Conservation (phyloP, 306 rosid genomes). For the Glycyrrhiza uralensis region DNA sequence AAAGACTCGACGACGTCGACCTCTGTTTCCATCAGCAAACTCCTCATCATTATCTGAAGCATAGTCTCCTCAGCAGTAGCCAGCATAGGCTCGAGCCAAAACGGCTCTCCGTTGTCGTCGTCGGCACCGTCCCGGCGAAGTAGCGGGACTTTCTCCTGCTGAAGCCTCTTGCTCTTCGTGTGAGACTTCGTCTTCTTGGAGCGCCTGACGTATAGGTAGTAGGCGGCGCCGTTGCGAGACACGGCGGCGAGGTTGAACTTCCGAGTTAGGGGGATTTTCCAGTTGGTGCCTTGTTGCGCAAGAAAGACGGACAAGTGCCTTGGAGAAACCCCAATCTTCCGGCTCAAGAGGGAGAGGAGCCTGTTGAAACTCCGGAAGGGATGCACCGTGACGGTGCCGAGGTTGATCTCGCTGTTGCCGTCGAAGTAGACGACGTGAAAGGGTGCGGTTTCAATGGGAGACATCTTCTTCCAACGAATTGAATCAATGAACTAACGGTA, state of each 20-base stretch:
- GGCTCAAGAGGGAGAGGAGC: conserved; percentile 38
- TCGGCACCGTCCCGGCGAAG: neutral
- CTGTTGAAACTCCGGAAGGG: conserved; percentile 42
- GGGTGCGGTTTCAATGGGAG: conserved; percentile 19
- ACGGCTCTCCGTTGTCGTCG: neutral
- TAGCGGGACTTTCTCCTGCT: conserved; percentile 2
- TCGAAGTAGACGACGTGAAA: conserved; percentile 52
- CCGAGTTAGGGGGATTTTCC: conserved; percentile 47
- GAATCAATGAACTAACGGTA: neutral
- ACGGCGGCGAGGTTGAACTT: conserved; percentile 50
- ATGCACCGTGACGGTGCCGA: conserved; percentile 43
- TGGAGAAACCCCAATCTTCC: conserved; percentile 54
- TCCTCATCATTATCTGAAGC: too few species aligned
- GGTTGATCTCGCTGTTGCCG: conserved; percentile 44
- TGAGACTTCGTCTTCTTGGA: conserved; percentile 33
- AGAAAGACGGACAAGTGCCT: conserved; percentile 50
- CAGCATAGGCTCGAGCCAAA: too few species aligned
- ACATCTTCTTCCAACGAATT: conserved; percentile 15
- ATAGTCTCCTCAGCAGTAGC: too few species aligned
- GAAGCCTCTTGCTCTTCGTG: neutral
- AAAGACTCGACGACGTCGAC: neutral
- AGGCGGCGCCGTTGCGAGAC: conserved; percentile 3
- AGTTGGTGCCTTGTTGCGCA: conserved; percentile 25
- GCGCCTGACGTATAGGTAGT: conserved; percentile 45
- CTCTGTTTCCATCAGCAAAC: conserved; percentile 33